Conservation (phyloP, 345 rosid species). For the Arabis alpina region DNA sequence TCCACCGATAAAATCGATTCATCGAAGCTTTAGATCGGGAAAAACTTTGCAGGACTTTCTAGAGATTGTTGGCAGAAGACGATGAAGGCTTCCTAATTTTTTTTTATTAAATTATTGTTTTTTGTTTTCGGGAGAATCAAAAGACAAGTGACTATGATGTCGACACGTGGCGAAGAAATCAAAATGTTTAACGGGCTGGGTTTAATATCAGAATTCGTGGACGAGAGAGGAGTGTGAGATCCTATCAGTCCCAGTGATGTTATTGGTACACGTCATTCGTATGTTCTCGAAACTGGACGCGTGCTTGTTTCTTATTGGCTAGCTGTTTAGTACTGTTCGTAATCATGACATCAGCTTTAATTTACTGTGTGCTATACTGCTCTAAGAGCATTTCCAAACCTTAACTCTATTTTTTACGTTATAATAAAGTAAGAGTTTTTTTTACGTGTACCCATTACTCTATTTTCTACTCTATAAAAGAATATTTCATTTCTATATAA, state of each 20-base stretch:
- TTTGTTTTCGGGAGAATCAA: constrained; percentile 36
- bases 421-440: too few relatives aligned
- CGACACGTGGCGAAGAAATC: constrained; percentile 70
- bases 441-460: too few relatives aligned
- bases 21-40: constrained; percentile 29
- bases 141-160: constrained; percentile 29
- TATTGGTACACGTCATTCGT: constrained; percentile 70
- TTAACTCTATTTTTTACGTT: too few relatives aligned
- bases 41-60: constrained; percentile 50
- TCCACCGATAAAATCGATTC: constrained; percentile 19
- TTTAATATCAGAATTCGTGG: constrained; percentile 81
- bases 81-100: constrained; percentile 34
- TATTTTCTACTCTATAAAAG: too few relatives aligned
- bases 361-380: neutral
- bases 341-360: constrained; percentile 3
- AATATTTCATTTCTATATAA: too few relatives aligned
- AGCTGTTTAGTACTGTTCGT: neutral
- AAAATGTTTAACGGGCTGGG: constrained; percentile 40
- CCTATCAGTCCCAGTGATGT: constrained; percentile 68
- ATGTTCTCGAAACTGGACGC: constrained; percentile 29
- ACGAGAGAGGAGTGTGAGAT: constrained; percentile 64
- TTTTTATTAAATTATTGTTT: constrained; percentile 27
- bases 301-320: constrained; percentile 27
- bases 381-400: too few relatives aligned
- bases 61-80: constrained; percentile 42